Percentiles rank a stretch among this genome's conserved stretches.
phyloP scores from a whole-genome alignment of 331 rosid genomes.

The Acacia concinna region DNA sequence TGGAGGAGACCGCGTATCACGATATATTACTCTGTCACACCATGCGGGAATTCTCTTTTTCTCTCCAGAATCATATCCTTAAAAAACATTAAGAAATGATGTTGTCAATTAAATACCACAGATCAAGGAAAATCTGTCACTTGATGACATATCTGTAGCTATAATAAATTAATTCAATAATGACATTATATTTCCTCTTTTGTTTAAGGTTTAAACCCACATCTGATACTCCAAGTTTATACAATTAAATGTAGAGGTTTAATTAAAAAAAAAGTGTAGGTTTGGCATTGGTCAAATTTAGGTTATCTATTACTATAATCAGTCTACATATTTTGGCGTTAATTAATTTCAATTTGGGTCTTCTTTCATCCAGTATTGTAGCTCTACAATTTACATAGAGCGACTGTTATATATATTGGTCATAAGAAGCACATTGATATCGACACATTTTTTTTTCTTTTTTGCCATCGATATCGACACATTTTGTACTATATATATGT shows the following conservation, averaged over 20 bases:
- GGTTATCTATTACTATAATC: background rate
- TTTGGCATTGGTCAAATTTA: background rate
- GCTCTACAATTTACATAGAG: too few species aligned
- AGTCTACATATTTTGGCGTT: too few species aligned
- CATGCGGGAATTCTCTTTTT: slow-evolving; percentile 98
- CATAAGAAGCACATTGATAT: background rate
- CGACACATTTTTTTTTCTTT: background rate
- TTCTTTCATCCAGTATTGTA: too few species aligned
- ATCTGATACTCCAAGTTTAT: background rate
- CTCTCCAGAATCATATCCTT: slow-evolving; percentile 98
- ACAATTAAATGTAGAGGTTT: background rate
- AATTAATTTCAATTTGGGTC: too few species aligned
- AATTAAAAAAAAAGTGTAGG: too few species aligned
- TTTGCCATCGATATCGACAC: background rate
- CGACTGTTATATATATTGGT: too few species aligned
- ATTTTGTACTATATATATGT: background rate
- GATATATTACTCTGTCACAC: slow-evolving; percentile 97
- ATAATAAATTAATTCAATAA: background rate
- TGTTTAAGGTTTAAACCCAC: background rate
- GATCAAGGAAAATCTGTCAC: background rate
- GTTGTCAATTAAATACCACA: background rate
- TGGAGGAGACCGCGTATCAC: slow-evolving; percentile 67
- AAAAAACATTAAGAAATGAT: slow-evolving; percentile 45
- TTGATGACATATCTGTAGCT: background rate
- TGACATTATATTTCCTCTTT: background rate